phyloP scores from a whole-genome alignment of 2,329 filamentous ascomycete genomes.

The Monosporascus sp. region DNA sequence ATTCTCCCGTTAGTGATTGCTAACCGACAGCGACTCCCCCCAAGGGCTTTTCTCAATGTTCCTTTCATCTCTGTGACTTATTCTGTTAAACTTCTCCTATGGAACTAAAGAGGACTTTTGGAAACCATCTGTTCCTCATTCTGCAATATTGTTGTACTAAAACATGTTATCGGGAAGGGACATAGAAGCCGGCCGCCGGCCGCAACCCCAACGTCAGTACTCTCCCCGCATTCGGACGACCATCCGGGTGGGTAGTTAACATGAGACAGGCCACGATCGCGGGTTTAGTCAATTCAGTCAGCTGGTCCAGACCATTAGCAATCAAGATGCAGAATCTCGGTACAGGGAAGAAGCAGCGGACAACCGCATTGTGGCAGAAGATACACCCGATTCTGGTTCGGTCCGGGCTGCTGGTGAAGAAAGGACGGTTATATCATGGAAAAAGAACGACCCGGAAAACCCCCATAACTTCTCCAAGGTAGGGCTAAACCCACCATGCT shows the following conservation, averaged over 20 bases:
- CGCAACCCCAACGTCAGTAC: neutral
- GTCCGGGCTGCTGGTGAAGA: constrained; percentile 15
- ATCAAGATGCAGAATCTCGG: constrained; percentile 35
- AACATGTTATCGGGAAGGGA: neutral
- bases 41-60: neutral
- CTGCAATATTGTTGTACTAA: neutral
- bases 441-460: constrained; percentile 44
- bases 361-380: constrained; percentile 19
- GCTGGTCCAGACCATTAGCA: constrained; percentile 26
- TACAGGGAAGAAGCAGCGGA: constrained; percentile 39
- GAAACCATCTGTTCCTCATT: neutral
- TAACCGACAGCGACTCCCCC: neutral
- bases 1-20: neutral
- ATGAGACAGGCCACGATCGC: constrained; percentile 3
- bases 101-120: neutral
- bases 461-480: constrained; percentile 48
- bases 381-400: constrained; percentile 7
- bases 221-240: neutral
- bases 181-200: neutral
- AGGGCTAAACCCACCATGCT: constrained; percentile 5
- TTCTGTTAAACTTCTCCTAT: neutral
- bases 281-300: constrained; percentile 14
- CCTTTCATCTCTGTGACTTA: neutral
- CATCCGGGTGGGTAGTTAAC: neutral
- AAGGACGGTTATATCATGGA: constrained; percentile 39